Conservation (phyloP, 2,329 filamentous ascomycete species). For the Monosporascus sp. region DNA sequence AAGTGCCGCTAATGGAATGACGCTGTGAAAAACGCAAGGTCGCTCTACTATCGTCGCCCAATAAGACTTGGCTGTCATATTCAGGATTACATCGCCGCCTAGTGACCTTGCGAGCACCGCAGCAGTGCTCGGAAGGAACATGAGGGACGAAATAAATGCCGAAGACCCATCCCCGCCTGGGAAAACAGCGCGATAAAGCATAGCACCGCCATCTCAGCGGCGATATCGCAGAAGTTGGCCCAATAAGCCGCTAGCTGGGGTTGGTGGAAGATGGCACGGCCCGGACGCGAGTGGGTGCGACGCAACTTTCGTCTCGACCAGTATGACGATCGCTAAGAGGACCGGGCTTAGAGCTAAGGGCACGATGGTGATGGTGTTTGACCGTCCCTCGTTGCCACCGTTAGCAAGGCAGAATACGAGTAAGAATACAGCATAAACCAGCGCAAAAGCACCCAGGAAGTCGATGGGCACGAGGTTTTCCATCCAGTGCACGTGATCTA, state of each 20-base stretch:
- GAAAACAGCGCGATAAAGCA: constrained; percentile 78
- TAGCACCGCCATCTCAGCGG: constrained; percentile 48
- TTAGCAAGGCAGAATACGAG: constrained; percentile 67
- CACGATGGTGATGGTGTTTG: constrained; percentile 49
- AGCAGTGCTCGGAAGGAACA: constrained; percentile 62
- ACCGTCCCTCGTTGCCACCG: constrained; percentile 69
- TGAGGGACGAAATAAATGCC: constrained; percentile 58
- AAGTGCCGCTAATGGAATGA: constrained; percentile 51
- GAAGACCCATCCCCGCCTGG: constrained; percentile 64
- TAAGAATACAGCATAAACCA: constrained; percentile 59
- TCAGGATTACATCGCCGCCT: constrained; percentile 61
- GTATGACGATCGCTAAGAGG: constrained; percentile 61
- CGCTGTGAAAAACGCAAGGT: constrained; percentile 45
- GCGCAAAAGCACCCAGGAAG: constrained; percentile 63
- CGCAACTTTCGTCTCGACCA: constrained; percentile 64
- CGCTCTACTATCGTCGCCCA: constrained; percentile 59
- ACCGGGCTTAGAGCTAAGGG: constrained; percentile 50
- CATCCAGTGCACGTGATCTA: constrained; percentile 56
- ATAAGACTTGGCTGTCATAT: constrained; percentile 66
- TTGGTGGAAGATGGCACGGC: constrained; percentile 65
- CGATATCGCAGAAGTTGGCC: constrained; percentile 68
- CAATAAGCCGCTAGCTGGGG: constrained; percentile 63
- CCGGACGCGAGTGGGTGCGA: constrained; percentile 69
- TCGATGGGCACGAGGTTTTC: constrained; percentile 64
- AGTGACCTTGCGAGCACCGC: constrained; percentile 60